Base-by-base conservation (phyloP, 129 eudicot species). In the Tagetes erecta region DNA sequence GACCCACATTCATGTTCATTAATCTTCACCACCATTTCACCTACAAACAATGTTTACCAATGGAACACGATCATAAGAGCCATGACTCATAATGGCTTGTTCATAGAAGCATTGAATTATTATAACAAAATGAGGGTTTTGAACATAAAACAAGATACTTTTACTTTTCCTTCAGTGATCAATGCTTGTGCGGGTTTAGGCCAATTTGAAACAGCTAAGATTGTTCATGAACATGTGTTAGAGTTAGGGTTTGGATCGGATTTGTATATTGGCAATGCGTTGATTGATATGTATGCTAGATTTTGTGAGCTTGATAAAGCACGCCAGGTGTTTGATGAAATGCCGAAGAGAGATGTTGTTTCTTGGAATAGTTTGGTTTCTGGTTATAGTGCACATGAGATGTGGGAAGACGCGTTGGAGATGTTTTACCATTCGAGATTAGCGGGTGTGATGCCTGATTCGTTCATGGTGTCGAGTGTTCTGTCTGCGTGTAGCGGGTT, bases 331-430 rank as follows among this genome's bases (percentile, higher is more conserved):
- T 86, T 86, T 46, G 88, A 83, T 56, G 73, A 55, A 84, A 86
- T 89, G 95, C 76, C 73, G 36, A n/a, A 39, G 1, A 80, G 81
- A 76, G 95, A 89, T 76, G 60, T 72, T 41, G 88, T 86, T 73
- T 79, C 89, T 13, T 90, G 93, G 93, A 90, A 90, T 55, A 87
- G 87, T 84, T 51, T 90, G 70, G 79, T 90, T 74, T 90, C 93
- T 3, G 91, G 93, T 65, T 90, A 85, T 82, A 85, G 86, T 76
- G 85, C 96, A 0, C 84, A 90, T 76, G 93, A 89, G 76, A 70
- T 67, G 57, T 90, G 83, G 82, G 76, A 83, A 56, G 89, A 87
- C 49, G 87, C 83, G 36, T 73, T 90, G 60, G 84, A 77, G 1
- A 14, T 49, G 30, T 90, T 85, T 69, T 10, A 59, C 56, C 63